phyloP scores from a whole-genome alignment of 805 yeast species.

The Grigorovia jiainica region DNA sequence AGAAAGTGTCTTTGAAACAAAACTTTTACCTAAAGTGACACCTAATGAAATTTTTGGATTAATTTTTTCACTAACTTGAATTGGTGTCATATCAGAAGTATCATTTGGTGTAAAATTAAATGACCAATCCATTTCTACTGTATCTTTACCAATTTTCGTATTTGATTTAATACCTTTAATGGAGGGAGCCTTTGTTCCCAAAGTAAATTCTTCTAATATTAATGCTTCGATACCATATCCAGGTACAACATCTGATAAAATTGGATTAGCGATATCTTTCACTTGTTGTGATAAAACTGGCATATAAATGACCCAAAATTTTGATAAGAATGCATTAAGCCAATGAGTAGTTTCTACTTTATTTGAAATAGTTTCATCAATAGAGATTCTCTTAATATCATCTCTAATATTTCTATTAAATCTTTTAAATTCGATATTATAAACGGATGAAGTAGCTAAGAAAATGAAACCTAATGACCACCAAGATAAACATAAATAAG shows the following conservation, averaged over 20 bases:
- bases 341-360: conserved; percentile 70
- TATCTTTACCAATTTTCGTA: conserved; percentile 56
- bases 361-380: conserved; percentile 54
- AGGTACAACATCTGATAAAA: conserved; percentile 62
- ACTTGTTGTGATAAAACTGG: conserved; percentile 75
- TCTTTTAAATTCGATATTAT: conserved; percentile 64
- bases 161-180: conserved; percentile 64
- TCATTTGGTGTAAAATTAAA: conserved; percentile 76
- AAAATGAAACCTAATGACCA: conserved; percentile 53
- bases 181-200: conserved; percentile 75
- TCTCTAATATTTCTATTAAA: conserved; percentile 67
- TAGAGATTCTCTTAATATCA: conserved; percentile 57
- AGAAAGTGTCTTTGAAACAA: conserved; percentile 68
- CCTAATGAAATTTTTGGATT: conserved; percentile 79
- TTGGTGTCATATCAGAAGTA: conserved; percentile 74
- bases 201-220: conserved; percentile 64
- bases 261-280: conserved; percentile 55
- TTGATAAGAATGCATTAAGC: conserved; percentile 67
- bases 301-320: conserved; percentile 85
- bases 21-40: conserved; percentile 71
- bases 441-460: conserved; percentile 54
- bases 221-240: conserved; percentile 75
- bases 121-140: conserved; percentile 77
- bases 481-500: conserved; percentile 54
- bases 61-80: conserved; percentile 57